These are phyloP conservation scores for Thalassiosira allenii DNA, from an alignment of 352 stramenopile species.

Conservation along the genomic window DNA sequence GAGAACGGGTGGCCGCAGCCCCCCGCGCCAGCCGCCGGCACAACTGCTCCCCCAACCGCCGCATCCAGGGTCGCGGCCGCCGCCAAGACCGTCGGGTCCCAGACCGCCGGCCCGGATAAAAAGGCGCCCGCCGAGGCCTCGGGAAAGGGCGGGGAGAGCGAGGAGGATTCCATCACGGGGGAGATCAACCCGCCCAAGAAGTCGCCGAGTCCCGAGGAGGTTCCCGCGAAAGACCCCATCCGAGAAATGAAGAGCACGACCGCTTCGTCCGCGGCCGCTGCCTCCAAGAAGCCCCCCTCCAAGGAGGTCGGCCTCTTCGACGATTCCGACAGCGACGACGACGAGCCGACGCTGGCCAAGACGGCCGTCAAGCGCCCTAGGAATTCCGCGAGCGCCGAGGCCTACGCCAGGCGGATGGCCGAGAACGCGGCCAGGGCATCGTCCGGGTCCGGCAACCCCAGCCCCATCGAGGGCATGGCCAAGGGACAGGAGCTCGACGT, in stretches of 20 bases:
- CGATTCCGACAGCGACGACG: slow-evolving; percentile 4
- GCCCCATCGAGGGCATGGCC: too few relatives aligned
- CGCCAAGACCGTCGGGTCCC: too few relatives aligned
- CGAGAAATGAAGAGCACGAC: background rate
- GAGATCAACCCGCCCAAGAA: too few relatives aligned
- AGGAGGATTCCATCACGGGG: slow-evolving; percentile 17
- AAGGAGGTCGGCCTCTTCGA: background rate
- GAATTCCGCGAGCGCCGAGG: slow-evolving; percentile 19
- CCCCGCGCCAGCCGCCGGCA: too few relatives aligned
- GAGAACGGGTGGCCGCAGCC: too few relatives aligned
- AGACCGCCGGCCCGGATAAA: too few relatives aligned
- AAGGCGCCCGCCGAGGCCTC: too few relatives aligned
- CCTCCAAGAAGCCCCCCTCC: background rate
- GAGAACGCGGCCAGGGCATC: slow-evolving; percentile 4
- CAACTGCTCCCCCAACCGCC: too few relatives aligned
- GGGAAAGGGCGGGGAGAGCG: background rate
- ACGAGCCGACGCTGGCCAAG: background rate
- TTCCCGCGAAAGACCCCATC: background rate
- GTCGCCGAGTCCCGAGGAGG: too few relatives aligned
- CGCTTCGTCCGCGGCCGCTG: background rate
- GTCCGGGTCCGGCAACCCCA: background rate
- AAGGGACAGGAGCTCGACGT: too few relatives aligned
- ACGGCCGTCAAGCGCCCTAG: slow-evolving; percentile 19
- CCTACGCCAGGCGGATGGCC: slow-evolving; percentile 20
- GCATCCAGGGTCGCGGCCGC: too few relatives aligned